Conservation (phyloP, 352 stramenopile species). For the Pelagophyceae sp. region DNA sequence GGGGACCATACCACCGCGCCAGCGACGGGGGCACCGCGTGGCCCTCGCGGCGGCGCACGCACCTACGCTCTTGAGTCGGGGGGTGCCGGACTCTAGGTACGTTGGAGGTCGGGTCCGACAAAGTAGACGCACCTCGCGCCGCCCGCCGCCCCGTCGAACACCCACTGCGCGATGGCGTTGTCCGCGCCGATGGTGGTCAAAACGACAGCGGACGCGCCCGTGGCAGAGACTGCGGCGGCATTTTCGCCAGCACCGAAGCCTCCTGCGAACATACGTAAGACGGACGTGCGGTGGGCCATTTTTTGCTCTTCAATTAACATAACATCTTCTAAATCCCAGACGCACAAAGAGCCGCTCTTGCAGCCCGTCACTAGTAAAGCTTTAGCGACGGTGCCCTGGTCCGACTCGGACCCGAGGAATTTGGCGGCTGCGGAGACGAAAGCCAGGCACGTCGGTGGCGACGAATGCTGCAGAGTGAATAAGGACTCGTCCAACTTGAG, state of each 20-base stretch:
- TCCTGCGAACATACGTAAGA: conserved; percentile 32
- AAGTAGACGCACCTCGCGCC: conserved; percentile 56
- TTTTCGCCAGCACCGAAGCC: conserved; percentile 50
- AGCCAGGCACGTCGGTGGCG: conserved; percentile 55
- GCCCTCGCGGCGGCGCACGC: conserved; percentile 68
- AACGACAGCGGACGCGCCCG: conserved; percentile 60
- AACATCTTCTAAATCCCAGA: conserved; percentile 75
- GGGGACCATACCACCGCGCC: conserved; percentile 64
- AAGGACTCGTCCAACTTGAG: conserved; percentile 4
- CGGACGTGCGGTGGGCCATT: not conserved
- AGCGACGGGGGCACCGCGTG: conserved; percentile 61
- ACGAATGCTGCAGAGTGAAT: not conserved
- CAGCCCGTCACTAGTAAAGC: conserved; percentile 37
- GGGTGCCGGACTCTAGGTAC: too few species aligned
- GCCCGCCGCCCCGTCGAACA: conserved; percentile 64
- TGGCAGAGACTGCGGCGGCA: too few species aligned
- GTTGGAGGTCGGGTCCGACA: too few species aligned
- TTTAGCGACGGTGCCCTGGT: not conserved
- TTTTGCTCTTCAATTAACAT: not conserved
- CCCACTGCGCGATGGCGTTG: conserved; percentile 75
- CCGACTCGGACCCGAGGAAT: conserved; percentile 42
- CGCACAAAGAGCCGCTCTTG: conserved; percentile 56
- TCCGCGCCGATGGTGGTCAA: conserved; percentile 64
- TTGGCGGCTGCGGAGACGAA: conserved; percentile 44
- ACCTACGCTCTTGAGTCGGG: too few species aligned